Base-by-base conservation (phyloP, 2,329 filamentous ascomycete species). In the Ceratocystis eucalypticola region DNA sequence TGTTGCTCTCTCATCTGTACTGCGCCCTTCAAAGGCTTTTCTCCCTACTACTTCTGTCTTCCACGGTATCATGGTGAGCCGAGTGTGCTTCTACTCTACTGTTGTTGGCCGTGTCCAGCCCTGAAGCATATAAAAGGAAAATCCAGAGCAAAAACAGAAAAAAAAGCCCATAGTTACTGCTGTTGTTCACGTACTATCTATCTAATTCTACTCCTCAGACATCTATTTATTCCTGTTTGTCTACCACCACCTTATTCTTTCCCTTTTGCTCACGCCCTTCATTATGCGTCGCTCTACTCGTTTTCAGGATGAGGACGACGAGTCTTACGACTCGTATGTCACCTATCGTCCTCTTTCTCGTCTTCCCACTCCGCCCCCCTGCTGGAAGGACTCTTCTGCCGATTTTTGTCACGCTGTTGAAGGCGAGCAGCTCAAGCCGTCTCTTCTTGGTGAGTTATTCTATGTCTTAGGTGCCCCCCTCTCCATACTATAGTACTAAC, bases 281-380 rank as follows among this genome's bases (percentile, higher is more conserved):
- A 66, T 59, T 41, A 70, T 70, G 68, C 69, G 69, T 57, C 70
- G 68, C 22, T 69, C 68, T 59, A 68, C 68, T 37, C 64, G 55
- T 20, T 68, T 64, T 59, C 63, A 66, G 65, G 70, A 70, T 66
- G 53, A 59, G 12, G 25, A 33, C 53, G 12, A 30, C 53, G 25
- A 30, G 12, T 57, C 53, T 28, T 59, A 30, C 25, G 76, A 78
- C 68, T 78, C 79, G 69, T 84, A 82, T 74, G 84, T 85, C 71
- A 85, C 84, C 69, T 88, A 88, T 74, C 81, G 84, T 61, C 85
- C 85, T 8, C 78, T 88, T 64, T 88, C 85, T 37, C 86, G 85
- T 73, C 79, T 88, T 25, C 85, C 85, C 25, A 88, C 85, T 64
- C 85, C 85, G 69, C 85, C 85, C 57, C 80, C 80, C 10, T 85